Conservation (phyloP, 2,329 filamentous ascomycete species). For the Herpotrichia juniperi region DNA sequence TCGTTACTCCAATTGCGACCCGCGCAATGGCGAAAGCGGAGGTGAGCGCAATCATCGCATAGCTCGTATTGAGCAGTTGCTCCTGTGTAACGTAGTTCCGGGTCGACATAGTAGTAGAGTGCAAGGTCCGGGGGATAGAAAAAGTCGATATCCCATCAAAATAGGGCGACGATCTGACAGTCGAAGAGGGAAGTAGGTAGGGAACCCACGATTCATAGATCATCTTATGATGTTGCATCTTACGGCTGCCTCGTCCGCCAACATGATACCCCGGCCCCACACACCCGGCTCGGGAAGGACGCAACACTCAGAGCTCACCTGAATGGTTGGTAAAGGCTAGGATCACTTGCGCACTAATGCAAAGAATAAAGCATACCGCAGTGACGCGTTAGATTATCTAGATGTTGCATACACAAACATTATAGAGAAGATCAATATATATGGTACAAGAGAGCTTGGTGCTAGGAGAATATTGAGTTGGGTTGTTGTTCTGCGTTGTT, state of each 20-base stretch:
- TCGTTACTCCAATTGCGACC: not conserved
- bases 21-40: conserved; percentile 13
- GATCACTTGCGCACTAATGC: too few species aligned
- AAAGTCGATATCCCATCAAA: not conserved
- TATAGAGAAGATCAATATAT: too few species aligned
- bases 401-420: too few species aligned
- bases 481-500: too few species aligned
- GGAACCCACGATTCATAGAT: not conserved
- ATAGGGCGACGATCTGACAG: not conserved
- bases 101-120: conserved; percentile 2
- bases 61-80: conserved; percentile 6
- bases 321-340: too few species aligned
- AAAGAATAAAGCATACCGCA: too few species aligned
- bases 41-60: conserved; percentile 10
- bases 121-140: not conserved
- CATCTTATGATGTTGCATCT: not conserved
- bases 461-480: too few species aligned
- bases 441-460: too few species aligned
- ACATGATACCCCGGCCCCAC: too few species aligned
- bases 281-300: too few species aligned
- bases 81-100: conserved; percentile 3
- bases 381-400: too few species aligned
- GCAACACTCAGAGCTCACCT: too few species aligned
- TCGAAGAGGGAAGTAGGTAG: not conserved
- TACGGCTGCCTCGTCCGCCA: not conserved